These are phyloP conservation scores for Xerocomellus chrysenteron DNA, from an alignment of 768 basidiomycete genomes.

Conservation along the genomic window DNA sequence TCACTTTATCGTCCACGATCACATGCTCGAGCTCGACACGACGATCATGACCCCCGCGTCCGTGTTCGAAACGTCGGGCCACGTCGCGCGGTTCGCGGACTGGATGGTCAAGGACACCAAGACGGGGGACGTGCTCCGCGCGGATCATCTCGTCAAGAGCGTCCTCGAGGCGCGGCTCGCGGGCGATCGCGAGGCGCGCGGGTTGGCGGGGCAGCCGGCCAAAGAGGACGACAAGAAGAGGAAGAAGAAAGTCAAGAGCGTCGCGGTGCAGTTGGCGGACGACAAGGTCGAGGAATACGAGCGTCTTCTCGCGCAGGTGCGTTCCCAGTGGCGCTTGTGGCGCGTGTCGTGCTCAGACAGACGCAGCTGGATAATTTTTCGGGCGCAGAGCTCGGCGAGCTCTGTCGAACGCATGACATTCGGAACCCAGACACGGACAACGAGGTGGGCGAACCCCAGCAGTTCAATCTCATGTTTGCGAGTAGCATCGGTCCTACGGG, in stretches of 20 bases:
- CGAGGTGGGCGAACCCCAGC: slow-evolving; percentile 87
- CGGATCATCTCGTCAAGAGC: slow-evolving; percentile 92
- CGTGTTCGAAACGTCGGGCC: slow-evolving; percentile 95
- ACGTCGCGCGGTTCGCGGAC: slow-evolving; percentile 96
- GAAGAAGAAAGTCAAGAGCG: slow-evolving; percentile 68
- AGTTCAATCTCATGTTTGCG: slow-evolving; percentile 99
- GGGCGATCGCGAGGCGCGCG: slow-evolving; percentile 88
- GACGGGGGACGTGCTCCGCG: slow-evolving; percentile 95
- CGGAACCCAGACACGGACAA: slow-evolving; percentile 91
- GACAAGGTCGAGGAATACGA: slow-evolving; percentile 76
- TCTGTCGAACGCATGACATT: slow-evolving; percentile 78
- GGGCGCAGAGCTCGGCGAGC: slow-evolving; percentile 83
- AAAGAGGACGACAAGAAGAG: slow-evolving; percentile 42
- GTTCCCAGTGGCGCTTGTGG: slow-evolving; percentile 21
- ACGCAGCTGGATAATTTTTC: slow-evolving; percentile 74
- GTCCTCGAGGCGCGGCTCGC: slow-evolving; percentile 89
- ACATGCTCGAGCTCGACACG: slow-evolving; percentile 98
- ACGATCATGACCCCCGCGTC: slow-evolving; percentile 95
- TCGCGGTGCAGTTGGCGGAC: slow-evolving; percentile 73
- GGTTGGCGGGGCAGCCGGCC: slow-evolving; percentile 65
- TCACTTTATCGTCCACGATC: slow-evolving; percentile 97
- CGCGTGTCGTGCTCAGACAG: neutral
- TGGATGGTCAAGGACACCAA: slow-evolving; percentile 98
- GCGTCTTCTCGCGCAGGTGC: slow-evolving; percentile 80
- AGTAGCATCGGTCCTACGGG: slow-evolving; percentile 97